phyloP scores from a whole-genome alignment of 371 early-diverging fungal genomes.

The Zancudomyces culisetae region DNA sequence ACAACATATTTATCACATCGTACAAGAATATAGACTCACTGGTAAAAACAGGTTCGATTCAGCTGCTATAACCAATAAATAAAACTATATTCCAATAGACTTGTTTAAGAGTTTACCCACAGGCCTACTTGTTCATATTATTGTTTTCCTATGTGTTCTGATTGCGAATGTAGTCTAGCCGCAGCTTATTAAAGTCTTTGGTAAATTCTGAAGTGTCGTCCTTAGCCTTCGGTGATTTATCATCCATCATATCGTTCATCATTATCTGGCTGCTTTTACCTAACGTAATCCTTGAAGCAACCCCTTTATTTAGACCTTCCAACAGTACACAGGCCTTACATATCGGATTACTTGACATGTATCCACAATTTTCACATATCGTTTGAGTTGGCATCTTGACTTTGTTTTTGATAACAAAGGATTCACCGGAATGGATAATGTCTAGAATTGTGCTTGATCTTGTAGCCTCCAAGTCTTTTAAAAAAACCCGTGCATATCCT shows the following conservation, averaged over 20 bases:
- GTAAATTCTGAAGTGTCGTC: not conserved
- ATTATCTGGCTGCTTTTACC: constrained; percentile 2
- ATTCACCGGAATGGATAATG: constrained; percentile 88
- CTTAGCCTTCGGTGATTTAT: not conserved
- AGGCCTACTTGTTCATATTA: too few species aligned
- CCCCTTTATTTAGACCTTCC: constrained; percentile 79
- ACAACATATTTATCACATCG: constrained; percentile 31
- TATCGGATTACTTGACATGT: constrained; percentile 72
- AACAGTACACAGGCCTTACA: constrained; percentile 91
- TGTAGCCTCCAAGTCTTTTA: constrained; percentile 93
- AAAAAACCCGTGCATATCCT: constrained; percentile 87
- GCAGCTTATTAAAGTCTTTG: not conserved
- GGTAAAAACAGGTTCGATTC: constrained; percentile 24
- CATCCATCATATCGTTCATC: not conserved
- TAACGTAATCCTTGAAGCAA: constrained; percentile 38
- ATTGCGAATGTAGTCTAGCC: too few species aligned
- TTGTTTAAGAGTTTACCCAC: too few species aligned
- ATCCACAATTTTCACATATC: constrained; percentile 79
- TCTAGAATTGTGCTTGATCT: constrained; percentile 86
- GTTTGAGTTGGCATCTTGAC: constrained; percentile 45
- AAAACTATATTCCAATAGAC: too few species aligned
- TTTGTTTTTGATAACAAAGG: constrained; percentile 46
- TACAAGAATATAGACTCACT: constrained; percentile 30
- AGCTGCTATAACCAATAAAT: constrained; percentile 26
- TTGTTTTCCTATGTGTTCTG: too few species aligned